phyloP scores from a whole-genome alignment of 2,329 filamentous ascomycete genomes.

The Sphaerostilbella broomeana region DNA sequence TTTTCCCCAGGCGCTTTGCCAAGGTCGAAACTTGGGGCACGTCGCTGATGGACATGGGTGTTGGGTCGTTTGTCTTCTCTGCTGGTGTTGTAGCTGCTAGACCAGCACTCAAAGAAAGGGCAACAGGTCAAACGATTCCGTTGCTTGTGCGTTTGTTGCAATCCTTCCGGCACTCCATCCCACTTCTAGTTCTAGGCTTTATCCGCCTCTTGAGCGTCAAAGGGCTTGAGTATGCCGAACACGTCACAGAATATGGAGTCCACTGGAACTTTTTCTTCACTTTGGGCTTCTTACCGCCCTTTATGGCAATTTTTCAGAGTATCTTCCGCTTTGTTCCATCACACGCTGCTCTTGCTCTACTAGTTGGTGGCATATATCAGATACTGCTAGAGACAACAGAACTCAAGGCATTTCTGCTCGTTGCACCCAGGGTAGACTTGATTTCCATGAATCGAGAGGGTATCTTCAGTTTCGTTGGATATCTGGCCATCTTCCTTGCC shows the following conservation, averaged over 20 bases:
- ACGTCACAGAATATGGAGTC: slow-evolving; percentile 94
- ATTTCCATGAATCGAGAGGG: slow-evolving; percentile 91
- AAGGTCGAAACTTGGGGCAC: slow-evolving; percentile 99
- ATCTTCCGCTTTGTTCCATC: slow-evolving; percentile 65
- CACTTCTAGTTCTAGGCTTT: slow-evolving; percentile 72
- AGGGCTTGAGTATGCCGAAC: slow-evolving; percentile 90
- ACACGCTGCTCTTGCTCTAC: slow-evolving; percentile 66
- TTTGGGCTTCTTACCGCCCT: slow-evolving; percentile 78
- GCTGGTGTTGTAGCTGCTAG: slow-evolving; percentile 85
- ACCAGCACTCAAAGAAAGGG: slow-evolving; percentile 64
- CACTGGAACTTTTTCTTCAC: slow-evolving; percentile 99
- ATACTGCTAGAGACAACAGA: slow-evolving; percentile 65
- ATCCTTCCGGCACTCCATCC: slow-evolving; percentile 74
- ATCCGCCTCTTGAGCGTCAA: slow-evolving; percentile 85
- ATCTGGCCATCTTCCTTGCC: slow-evolving; percentile 88
- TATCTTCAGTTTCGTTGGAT: slow-evolving; percentile 89
- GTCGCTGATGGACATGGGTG: slow-evolving; percentile 96
- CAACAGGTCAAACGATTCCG: slow-evolving; percentile 42
- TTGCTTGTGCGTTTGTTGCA: slow-evolving; percentile 53
- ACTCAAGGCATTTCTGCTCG: slow-evolving; percentile 77
- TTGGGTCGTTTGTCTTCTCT: slow-evolving; percentile 95
- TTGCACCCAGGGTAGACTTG: slow-evolving; percentile 70
- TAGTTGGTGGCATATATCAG: slow-evolving; percentile 67
- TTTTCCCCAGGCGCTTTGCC: slow-evolving; percentile 90
- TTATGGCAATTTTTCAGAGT: slow-evolving; percentile 76